phyloP scores from a whole-genome alignment of 2,329 filamentous ascomycete genomes.

The Pseudocercospora musae region DNA sequence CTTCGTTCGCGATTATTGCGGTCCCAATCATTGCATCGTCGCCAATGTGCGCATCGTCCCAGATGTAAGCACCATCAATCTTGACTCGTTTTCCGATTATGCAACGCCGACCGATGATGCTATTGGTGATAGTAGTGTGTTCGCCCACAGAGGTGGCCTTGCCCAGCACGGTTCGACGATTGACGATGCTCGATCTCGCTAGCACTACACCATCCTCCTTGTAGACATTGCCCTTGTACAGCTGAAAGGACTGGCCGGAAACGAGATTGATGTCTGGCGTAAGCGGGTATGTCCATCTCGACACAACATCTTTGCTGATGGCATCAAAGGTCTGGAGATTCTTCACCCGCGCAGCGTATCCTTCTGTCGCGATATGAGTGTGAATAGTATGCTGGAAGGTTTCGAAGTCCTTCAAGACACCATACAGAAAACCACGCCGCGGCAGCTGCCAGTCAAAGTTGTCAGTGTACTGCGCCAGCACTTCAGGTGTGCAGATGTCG shows the following conservation, averaged over 20 bases:
- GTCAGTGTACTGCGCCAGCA: conserved; percentile 91
- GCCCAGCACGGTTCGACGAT: conserved; percentile 70
- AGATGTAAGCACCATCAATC: conserved; percentile 78
- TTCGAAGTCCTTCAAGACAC: conserved; percentile 94
- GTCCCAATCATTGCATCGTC: conserved; percentile 68
- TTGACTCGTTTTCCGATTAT: conserved; percentile 80
- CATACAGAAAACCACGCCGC: conserved; percentile 82
- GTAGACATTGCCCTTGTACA: conserved; percentile 67
- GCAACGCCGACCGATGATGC: conserved; percentile 79
- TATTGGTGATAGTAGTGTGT: conserved; percentile 66
- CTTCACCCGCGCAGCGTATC: conserved; percentile 81
- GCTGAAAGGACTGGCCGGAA: conserved; percentile 70
- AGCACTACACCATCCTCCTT: conserved; percentile 75
- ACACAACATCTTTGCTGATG: conserved; percentile 80
- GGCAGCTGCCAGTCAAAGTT: conserved; percentile 96
- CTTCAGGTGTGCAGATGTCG: conserved; percentile 95
- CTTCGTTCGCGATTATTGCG: conserved; percentile 73
- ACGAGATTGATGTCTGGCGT: conserved; percentile 86
- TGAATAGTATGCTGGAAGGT: conserved; percentile 97
- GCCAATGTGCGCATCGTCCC: conserved; percentile 76
- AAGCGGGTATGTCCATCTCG: conserved; percentile 82
- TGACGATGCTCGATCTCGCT: conserved; percentile 67
- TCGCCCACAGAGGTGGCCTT: conserved; percentile 71
- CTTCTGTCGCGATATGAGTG: conserved; percentile 75
- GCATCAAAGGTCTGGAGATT: conserved; percentile 88